These are phyloP conservation scores for Xerophyta viscosa DNA, from an alignment of 106 monocot genomes.

Conservation along the genomic window DNA sequence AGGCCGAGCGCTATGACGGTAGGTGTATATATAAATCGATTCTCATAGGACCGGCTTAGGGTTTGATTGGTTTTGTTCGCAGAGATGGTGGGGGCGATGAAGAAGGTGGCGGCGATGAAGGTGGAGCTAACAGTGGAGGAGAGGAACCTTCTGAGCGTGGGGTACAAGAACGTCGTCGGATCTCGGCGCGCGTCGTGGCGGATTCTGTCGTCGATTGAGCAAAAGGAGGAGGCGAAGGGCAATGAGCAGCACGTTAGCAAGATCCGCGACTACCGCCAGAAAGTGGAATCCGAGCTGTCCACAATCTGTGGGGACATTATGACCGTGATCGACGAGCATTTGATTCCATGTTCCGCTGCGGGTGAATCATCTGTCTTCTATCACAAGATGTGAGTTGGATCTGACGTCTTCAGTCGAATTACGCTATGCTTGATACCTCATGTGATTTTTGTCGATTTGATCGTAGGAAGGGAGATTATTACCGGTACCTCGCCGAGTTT, in stretches of 20 bases:
- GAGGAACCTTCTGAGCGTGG: conserved; percentile 35
- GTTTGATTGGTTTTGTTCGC: not conserved
- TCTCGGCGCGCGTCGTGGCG: conserved; percentile 38
- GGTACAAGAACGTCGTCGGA: conserved; percentile 42
- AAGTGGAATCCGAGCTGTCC: conserved; percentile 39
- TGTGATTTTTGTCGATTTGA: no score
- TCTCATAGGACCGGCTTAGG: no score
- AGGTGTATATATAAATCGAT: no score
- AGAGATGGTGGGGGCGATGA: conserved; percentile 54
- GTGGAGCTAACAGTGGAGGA: conserved; percentile 47
- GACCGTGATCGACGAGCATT: conserved; percentile 50
- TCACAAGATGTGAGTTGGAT: conserved; percentile 43
- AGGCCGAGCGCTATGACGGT: conserved; percentile 93
- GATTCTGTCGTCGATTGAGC: conserved; percentile 31
- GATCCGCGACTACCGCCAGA: conserved; percentile 29
- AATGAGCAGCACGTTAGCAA: conserved; percentile 15
- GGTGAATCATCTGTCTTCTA: conserved; percentile 55
- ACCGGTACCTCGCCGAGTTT: conserved; percentile 53
- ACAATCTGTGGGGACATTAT: conserved; percentile 44
- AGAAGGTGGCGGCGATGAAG: conserved; percentile 36
- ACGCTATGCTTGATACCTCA: no score
- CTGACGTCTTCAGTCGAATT: no score
- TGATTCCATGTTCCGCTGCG: conserved; percentile 39
- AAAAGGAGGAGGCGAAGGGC: conserved; percentile 30
- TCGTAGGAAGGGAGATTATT: conserved; percentile 46